Base-by-base conservation (phyloP, 306 rosid genomes). In the Casuarina cunninghamiana region DNA sequence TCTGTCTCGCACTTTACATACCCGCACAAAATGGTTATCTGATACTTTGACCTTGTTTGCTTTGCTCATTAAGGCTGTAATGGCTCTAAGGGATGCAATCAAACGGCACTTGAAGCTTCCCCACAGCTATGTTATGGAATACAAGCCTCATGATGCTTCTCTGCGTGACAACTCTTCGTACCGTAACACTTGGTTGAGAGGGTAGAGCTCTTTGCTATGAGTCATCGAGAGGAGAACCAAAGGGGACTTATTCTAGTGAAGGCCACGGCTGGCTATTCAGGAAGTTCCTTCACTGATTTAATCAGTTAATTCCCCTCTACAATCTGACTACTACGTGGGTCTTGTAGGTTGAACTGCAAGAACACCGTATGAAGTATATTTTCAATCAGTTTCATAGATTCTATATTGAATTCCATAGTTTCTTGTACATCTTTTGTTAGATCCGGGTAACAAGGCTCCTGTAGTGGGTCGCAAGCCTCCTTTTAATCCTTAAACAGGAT, bases 141-240 rank as follows among this genome's bases (percentile, higher is more conserved):
- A 94, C 90, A 94, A 92, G 88, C 92, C 95, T 19, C 97, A 90
- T 37, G 95, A 94, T 43, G 97, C 98, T 5, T 94, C 97, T 49
- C 87, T 94, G 80, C 90, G 92, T 19, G 98, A 94, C 83, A 90
- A 94, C 80, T 92, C 98, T 21, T 94, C 97, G 41, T 94, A 92
- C 84, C 86, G 98, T 77, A 94, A 94, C 87, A 90, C 98, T 60
- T 92, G 98, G 98, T 87, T 94, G 94, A 86, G 93, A 81, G 98
- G 98, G 67, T 93, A 87, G 84, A 74, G 37, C 53, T 43, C 39
- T 74, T 17, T 7, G 71, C 13, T 17, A 41, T 7, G 5, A 41
- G 8, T 26, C 50, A 42, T 16, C 50, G 2, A 66, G 10, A 63
- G 17, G 48, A 6, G 71, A 19, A 66, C 16, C 41, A 8, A 12